These are phyloP conservation scores for Globisporangium megalacanthum DNA, from an alignment of 352 stramenopile genomes.

Conservation along the genomic window DNA sequence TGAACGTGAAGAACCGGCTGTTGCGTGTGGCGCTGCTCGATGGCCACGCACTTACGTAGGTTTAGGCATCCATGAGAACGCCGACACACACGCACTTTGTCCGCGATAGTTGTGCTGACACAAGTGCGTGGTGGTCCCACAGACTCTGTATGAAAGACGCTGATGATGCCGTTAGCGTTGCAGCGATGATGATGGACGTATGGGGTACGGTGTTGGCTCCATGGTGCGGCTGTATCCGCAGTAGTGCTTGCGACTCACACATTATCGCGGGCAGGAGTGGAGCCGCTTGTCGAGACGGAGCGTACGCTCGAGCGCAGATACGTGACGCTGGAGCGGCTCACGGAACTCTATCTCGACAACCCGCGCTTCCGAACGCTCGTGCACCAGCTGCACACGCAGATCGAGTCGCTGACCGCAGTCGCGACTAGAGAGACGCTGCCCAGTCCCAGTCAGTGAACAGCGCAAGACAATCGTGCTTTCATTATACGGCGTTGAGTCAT, in stretches of 20 bases:
- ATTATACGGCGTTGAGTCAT: background rate
- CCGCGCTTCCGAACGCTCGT: constrained; percentile 28
- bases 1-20: constrained; percentile 29
- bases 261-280: constrained; percentile 21
- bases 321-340: constrained; percentile 18
- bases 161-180: constrained; percentile 22
- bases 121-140: background rate
- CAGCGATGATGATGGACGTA: constrained; percentile 33
- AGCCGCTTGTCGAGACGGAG: constrained; percentile 31
- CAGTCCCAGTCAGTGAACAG: background rate
- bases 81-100: background rate
- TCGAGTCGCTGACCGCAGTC: constrained; percentile 15
- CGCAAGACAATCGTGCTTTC: background rate
- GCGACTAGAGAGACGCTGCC: no score
- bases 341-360: constrained; percentile 25
- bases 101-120: background rate
- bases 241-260: background rate
- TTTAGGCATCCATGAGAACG: background rate
- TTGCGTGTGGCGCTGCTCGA: constrained; percentile 18
- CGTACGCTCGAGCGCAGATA: background rate
- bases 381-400: constrained; percentile 30
- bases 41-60: constrained; percentile 25
- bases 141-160: constrained; percentile 26
- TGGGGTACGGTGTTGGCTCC: constrained; percentile 24
- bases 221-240: background rate